These are phyloP conservation scores for Ustulina deusta DNA, from an alignment of 2,329 filamentous ascomycete species.

Conservation along the genomic window DNA sequence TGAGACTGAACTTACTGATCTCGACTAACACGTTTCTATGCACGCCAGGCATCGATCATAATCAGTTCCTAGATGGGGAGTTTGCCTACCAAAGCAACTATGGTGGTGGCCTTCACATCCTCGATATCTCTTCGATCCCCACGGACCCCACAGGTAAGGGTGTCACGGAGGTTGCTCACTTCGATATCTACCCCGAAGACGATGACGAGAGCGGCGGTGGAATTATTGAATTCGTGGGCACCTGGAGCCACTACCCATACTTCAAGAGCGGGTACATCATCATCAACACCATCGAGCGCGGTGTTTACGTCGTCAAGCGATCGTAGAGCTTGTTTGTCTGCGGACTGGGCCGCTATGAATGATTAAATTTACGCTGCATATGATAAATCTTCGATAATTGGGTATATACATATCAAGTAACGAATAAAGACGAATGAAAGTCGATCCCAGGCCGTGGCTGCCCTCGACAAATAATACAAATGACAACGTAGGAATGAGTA, in stretches of 20 bases:
- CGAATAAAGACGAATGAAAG: slow-evolving; percentile 24
- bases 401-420: slow-evolving; percentile 32
- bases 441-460: not conserved
- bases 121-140: slow-evolving; percentile 51
- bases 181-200: slow-evolving; percentile 61
- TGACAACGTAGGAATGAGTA: not conserved
- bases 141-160: slow-evolving; percentile 48
- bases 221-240: slow-evolving; percentile 52
- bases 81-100: slow-evolving; percentile 60
- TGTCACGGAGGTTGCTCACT: slow-evolving; percentile 56
- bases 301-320: slow-evolving; percentile 58
- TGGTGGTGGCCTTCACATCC: slow-evolving; percentile 55
- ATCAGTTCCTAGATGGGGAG: slow-evolving; percentile 56
- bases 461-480: slow-evolving; percentile 2
- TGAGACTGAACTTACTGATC: no score
- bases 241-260: slow-evolving; percentile 59
- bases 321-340: slow-evolving; percentile 30
- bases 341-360: not conserved
- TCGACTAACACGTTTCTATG: no score
- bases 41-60: slow-evolving; percentile 55
- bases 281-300: slow-evolving; percentile 61
- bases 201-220: slow-evolving; percentile 54
- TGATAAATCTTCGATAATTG: slow-evolving; percentile 21
- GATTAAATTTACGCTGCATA: slow-evolving; percentile 20
- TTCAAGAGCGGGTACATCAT: slow-evolving; percentile 59